phyloP scores from a whole-genome alignment of 176 grass and related monocot genomes.

The Ampelocalamus luodianensis region DNA sequence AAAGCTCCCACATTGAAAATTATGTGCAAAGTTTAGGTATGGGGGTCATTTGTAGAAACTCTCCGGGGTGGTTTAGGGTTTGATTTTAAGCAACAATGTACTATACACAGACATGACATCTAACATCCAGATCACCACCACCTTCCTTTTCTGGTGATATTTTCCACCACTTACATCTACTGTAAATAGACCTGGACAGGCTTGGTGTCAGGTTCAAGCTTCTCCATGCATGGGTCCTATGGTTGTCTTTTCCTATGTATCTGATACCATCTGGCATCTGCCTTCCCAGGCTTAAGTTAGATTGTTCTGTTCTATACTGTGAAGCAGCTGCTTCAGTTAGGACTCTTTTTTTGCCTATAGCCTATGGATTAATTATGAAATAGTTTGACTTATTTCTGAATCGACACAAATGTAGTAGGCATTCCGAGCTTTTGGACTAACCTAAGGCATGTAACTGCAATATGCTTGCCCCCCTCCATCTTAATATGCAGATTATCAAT shows the following conservation, averaged over 20 bases:
- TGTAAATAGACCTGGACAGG: not conserved
- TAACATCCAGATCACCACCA: not conserved
- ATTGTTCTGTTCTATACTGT: not conserved
- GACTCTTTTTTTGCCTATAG: not conserved
- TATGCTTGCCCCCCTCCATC: not conserved
- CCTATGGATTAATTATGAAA: not conserved
- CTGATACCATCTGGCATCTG: not conserved
- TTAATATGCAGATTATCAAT: not conserved
- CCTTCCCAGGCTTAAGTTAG: not conserved
- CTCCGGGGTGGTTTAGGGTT: not conserved
- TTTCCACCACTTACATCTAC: not conserved
- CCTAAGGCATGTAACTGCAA: not conserved
- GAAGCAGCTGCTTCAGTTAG: not conserved
- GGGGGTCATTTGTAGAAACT: not conserved
- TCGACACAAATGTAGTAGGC: not conserved
- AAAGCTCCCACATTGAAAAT: not conserved
- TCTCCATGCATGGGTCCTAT: not conserved
- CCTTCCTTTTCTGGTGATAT: not conserved
- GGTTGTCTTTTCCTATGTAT: not conserved
- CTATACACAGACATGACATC: not conserved
- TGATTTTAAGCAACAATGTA: constrained; percentile 8
- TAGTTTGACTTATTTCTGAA: not conserved
- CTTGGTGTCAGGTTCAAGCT: not conserved
- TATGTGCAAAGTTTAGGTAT: not conserved
- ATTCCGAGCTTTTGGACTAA: not conserved